Percentiles rank a stretch among this genome's conserved stretches.
Evolutionary conservation across 2,329 filamentous ascomycete species (phyloP).

Genomic region (Sclerotinia subarctica): DNA sequence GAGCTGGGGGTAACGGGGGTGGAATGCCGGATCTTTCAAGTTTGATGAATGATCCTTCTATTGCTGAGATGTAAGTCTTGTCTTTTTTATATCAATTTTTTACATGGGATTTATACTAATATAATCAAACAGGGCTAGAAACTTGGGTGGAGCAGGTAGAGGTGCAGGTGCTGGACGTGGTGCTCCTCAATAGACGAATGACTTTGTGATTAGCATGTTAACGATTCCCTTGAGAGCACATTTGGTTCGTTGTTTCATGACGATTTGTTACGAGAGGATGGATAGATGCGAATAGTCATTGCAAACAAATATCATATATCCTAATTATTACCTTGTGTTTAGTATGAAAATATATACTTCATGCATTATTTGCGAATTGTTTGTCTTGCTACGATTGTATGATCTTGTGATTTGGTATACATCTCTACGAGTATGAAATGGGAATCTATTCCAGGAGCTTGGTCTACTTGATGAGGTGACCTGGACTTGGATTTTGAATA

Average conservation of each 20-base stretch:
- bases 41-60: slow-evolving; percentile 87
- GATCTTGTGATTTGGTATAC: no score
- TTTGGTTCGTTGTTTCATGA: neutral
- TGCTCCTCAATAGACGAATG: slow-evolving; percentile 1
- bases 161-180: slow-evolving; percentile 19
- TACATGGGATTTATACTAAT: neutral
- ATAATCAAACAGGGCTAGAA: slow-evolving; percentile 14
- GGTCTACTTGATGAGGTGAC: no score
- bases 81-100: neutral
- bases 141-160: slow-evolving; percentile 17
- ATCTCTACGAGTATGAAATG: no score
- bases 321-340: neutral
- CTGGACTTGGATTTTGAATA: no score
- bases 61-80: slow-evolving; percentile 83
- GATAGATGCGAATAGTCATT: neutral
- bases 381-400: neutral
- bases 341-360: neutral
- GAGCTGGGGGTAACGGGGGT: slow-evolving; percentile 52
- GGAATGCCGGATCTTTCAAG: slow-evolving; percentile 85
- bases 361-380: neutral
- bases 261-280: neutral
- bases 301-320: neutral
- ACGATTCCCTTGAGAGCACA: slow-evolving; percentile 2
- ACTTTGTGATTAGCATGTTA: neutral
- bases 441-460: no score